Evolutionary conservation across 352 stramenopile genomes (phyloP).

Genomic region (Blastocystis sp.): DNA sequence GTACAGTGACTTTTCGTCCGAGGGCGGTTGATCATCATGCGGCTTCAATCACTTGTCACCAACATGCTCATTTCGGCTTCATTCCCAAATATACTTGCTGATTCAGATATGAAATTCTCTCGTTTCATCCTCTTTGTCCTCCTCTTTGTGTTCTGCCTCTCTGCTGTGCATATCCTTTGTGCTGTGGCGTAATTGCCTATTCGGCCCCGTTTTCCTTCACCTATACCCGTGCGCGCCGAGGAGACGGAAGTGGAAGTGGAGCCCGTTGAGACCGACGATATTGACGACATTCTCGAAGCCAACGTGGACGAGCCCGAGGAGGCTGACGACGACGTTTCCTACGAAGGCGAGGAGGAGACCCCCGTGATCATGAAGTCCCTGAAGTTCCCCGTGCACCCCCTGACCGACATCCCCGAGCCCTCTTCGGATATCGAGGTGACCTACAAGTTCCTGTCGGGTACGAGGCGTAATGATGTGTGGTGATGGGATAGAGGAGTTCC

Average conservation of each 20-base stretch:
- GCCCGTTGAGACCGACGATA: conserved; percentile 16
- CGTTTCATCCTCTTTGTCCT: conserved; percentile 12
- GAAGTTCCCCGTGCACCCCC: conserved; percentile 31
- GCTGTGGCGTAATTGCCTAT: not conserved
- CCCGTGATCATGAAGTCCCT: conserved; percentile 54
- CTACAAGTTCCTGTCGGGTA: conserved; percentile 64
- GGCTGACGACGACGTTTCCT: conserved; percentile 57
- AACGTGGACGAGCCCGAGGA: conserved; percentile 58
- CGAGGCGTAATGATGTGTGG: not conserved
- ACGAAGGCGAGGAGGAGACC: conserved; percentile 56
- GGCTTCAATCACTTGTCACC: too few species aligned
- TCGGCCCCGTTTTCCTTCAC: not conserved
- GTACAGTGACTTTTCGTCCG: not conserved
- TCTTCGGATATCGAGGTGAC: conserved; percentile 67
- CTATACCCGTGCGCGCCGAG: conserved; percentile 1
- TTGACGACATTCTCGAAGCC: conserved; percentile 63
- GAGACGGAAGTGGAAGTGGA: conserved; percentile 15
- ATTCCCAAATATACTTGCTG: not conserved
- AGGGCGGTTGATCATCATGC: too few species aligned
- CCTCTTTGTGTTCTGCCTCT: conserved; percentile 26
- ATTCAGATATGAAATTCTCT: conserved; percentile 40
- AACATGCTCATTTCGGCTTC: not conserved
- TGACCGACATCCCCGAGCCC: conserved; percentile 69
- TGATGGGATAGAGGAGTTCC: conserved; percentile 30
- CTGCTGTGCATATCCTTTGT: conserved; percentile 67